Conservation (phyloP, 108 stramenopile species). For the Poteriospumella lacustris region DNA sequence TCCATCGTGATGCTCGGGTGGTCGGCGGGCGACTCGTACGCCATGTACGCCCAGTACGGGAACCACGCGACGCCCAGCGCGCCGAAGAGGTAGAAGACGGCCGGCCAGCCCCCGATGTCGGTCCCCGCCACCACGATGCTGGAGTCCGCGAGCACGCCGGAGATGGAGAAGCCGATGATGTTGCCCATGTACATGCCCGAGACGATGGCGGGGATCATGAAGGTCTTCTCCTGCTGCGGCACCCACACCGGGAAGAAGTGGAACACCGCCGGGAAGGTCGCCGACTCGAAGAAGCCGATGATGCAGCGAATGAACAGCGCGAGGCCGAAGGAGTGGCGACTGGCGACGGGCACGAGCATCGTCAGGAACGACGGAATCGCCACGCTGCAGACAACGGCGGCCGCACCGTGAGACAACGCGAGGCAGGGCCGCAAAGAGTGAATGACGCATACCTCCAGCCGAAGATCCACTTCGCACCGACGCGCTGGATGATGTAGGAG, state of each 20-base stretch:
- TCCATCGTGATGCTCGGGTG: slow-evolving; percentile 12
- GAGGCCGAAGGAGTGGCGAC: neutral
- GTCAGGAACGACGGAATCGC: slow-evolving; percentile 16
- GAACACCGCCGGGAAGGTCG: slow-evolving; percentile 17
- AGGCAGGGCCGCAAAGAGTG: too few relatives aligned
- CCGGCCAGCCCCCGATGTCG: neutral
- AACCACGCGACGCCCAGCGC: neutral
- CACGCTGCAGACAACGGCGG: too few relatives aligned
- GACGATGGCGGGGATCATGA: neutral
- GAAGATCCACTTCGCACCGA: slow-evolving; percentile 20
- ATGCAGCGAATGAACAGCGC: neutral
- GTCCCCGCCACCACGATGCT: neutral
- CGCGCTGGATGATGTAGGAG: neutral
- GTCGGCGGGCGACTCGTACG: slow-evolving; percentile 2
- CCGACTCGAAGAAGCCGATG: slow-evolving; percentile 13
- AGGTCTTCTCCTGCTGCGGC: slow-evolving; percentile 1
- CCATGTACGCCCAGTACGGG: neutral
- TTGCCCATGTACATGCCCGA: slow-evolving; percentile 26
- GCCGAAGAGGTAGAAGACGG: slow-evolving; percentile 23
- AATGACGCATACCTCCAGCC: too few relatives aligned
- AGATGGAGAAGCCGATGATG: slow-evolving; percentile 17
- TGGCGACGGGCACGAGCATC: neutral
- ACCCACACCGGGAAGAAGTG: slow-evolving; percentile 22
- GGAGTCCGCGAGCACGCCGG: neutral
- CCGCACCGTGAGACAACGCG: too few relatives aligned